Percentiles rank a stretch among this genome's conserved stretches.
These are phyloP conservation scores for Termitomyces sp. DNA, from an alignment of 768 basidiomycete species.

Conservation along the genomic window DNA sequence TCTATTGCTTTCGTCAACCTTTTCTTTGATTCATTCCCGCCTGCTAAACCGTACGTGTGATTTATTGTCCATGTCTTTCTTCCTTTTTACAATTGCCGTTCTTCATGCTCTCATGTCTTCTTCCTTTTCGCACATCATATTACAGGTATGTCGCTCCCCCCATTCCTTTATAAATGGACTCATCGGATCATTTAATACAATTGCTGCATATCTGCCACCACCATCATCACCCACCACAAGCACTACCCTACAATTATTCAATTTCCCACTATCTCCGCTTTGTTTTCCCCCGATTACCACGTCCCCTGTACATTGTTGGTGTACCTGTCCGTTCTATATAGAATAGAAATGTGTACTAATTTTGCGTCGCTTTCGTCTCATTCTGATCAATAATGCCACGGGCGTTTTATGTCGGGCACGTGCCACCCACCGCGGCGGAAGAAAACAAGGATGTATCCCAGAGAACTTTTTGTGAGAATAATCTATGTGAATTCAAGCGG, in stretches of 20 bases:
- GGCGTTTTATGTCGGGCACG: no score
- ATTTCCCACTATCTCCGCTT: not conserved
- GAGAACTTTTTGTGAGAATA: not conserved
- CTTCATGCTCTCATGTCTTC: not conserved
- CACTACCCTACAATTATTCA: not conserved
- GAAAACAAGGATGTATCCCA: no score
- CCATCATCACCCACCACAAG: not conserved
- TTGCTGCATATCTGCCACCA: not conserved
- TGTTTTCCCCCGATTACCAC: not conserved
- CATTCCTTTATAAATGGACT: not conserved
- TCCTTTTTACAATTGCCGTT: not conserved
- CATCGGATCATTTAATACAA: conserved; percentile 6
- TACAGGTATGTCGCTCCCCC: not conserved
- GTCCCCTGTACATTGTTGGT: conserved; percentile 3
- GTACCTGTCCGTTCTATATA: conserved; percentile 4
- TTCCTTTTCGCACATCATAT: not conserved
- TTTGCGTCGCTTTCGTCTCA: not conserved
- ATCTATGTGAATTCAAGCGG: not conserved
- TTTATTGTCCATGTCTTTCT: conserved; percentile 2
- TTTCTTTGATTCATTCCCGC: conserved; percentile 3
- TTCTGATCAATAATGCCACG: no score
- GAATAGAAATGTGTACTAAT: conserved; percentile 10
- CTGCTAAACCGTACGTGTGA: conserved; percentile 5
- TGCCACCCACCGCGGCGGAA: no score
- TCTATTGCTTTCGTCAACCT: conserved; percentile 1